Evolutionary conservation across 2,329 filamentous ascomycete genomes (phyloP), one percentile per base, ranked within the genome.

Genomic region (Trichoderma lentiforme): DNA sequence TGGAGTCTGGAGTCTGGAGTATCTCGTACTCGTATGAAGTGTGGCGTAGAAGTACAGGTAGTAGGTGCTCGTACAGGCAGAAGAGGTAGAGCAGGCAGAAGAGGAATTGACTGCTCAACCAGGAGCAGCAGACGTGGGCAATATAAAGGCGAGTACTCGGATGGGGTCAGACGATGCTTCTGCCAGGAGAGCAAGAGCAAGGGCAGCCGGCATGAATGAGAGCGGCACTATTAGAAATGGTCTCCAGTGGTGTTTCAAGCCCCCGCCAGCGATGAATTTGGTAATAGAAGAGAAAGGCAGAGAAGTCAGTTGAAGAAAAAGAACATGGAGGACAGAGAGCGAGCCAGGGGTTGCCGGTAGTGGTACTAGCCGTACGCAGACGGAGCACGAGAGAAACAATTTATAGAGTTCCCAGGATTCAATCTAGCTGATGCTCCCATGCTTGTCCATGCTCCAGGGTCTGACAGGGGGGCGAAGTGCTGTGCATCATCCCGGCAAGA

Each of bases 401-500:
- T 61, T 69, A 70, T 70, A 62, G 43, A 70, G 36, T 24, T 36
- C 58, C 58, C 1, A 9, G 34, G 30, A 39, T 53, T 62, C 57
- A 69, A 69, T 69, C 43, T 61, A 69, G 66, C 34, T 61, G 65
- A 21, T 21, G 65, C 66, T 61, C 6, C 36, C 36, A 39, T 43
- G 36, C 36, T 18, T 43, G 39, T 43, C 66, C 66, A 62, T 43
- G 64, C 64, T 57, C 47, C 64, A 39, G 51, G 64, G 66, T 51
- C 39, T 70, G 57, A 62, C 66, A 70, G 66, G 66, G 66, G 66
- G 32, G 21, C 47, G 24, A 69, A 30, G 53, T 51, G 56, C 66
- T 62, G 66, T 70, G 39, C 66, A 70, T 51, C 66, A 70, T 53
- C 66, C 66, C 66, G 66, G 66, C 39, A 39, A 51, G 28, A 47